Conservation (phyloP, 352 stramenopile species). For the Pythium aristosporum region DNA sequence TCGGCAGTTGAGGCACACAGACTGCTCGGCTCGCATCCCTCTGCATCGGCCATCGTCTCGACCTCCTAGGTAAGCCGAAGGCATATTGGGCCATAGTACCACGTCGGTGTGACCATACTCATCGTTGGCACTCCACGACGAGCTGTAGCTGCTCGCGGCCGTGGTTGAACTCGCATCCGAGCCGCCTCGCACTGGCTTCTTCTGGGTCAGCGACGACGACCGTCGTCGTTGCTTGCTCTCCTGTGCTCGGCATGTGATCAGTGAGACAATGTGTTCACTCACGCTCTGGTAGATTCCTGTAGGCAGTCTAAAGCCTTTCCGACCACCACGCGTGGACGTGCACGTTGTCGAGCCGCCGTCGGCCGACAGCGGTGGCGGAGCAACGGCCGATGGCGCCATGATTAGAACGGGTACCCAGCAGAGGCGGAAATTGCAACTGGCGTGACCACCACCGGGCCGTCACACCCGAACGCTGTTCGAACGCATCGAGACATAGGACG, state of each 20-base stretch:
- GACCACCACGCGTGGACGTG: background rate
- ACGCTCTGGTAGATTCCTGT: slow-evolving; percentile 1
- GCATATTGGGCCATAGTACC: background rate
- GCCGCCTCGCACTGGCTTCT: background rate
- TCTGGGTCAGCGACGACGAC: background rate
- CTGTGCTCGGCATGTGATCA: background rate
- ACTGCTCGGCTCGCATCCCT: slow-evolving; percentile 5
- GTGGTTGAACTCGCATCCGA: background rate
- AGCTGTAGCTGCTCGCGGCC: background rate
- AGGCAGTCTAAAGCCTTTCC: background rate
- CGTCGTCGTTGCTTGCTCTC: background rate
- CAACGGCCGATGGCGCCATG: background rate
- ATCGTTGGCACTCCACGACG: background rate
- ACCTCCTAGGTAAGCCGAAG: background rate
- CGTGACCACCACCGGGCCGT: background rate
- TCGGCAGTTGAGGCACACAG: slow-evolving; percentile 10
- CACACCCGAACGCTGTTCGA: background rate
- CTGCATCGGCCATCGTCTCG: background rate
- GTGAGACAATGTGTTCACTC: slow-evolving; percentile 1
- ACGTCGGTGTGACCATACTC: too few species aligned
- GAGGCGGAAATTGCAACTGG: background rate
- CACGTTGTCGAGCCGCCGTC: background rate
- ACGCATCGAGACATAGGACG: background rate
- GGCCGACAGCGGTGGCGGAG: background rate
- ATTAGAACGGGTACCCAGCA: background rate